phyloP scores from a whole-genome alignment of 306 rosid species.

The Biancaea sappan region DNA sequence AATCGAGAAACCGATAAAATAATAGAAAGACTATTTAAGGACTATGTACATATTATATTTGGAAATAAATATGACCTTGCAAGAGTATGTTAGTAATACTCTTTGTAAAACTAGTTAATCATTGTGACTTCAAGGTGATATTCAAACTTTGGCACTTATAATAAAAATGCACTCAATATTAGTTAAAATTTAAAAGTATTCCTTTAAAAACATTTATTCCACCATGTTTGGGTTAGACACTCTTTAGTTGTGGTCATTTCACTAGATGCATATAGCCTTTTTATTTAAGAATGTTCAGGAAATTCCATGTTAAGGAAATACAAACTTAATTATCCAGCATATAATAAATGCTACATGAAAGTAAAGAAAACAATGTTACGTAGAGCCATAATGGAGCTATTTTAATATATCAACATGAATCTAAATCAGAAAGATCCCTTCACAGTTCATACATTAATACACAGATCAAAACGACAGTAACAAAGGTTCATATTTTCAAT shows the following conservation, averaged over 20 bases:
- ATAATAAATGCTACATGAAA: slow-evolving; percentile 7
- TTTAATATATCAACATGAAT: slow-evolving; percentile 6
- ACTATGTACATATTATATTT: no score
- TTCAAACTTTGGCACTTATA: slow-evolving; percentile 22
- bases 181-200: slow-evolving; percentile 3
- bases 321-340: slow-evolving; percentile 10
- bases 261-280: slow-evolving; percentile 5
- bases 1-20: no score
- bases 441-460: background rate
- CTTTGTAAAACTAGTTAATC: no score
- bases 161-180: background rate
- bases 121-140: no score
- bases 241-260: background rate
- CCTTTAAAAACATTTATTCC: slow-evolving; percentile 26
- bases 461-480: slow-evolving; percentile 14
- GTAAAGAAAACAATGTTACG: slow-evolving; percentile 4
- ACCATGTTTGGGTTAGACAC: slow-evolving; percentile 8
- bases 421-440: slow-evolving; percentile 20
- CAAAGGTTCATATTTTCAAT: slow-evolving; percentile 26
- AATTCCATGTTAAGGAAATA: slow-evolving; percentile 13
- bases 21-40: no score
- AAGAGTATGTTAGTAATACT: no score
- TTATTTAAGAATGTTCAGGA: slow-evolving; percentile 1
- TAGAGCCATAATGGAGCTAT: slow-evolving; percentile 3
- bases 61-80: no score